phyloP scores from a whole-genome alignment of 23 red algal species.

The Cyanidioschyzon merolae region DNA sequence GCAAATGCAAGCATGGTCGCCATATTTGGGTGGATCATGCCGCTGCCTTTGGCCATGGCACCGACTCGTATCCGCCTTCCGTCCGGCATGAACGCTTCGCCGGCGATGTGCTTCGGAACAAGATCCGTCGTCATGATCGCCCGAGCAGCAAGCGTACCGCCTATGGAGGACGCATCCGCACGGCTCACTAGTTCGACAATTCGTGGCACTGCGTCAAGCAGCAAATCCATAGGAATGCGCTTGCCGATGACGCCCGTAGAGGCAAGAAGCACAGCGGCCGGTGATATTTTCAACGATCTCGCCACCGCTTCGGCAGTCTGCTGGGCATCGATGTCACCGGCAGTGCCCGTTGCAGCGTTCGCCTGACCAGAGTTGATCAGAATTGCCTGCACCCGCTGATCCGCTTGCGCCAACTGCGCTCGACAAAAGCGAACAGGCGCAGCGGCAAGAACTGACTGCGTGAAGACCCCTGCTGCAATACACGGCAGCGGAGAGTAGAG shows the following conservation, averaged over 20 bases:
- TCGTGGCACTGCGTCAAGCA: conserved; percentile 38
- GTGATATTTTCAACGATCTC: conserved; percentile 14
- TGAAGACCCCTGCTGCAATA: conserved; percentile 73
- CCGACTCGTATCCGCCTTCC: conserved; percentile 50
- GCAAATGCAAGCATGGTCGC: conserved; percentile 83
- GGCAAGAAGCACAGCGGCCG: conserved; percentile 56
- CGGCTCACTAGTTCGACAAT: conserved; percentile 18
- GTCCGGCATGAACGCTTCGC: conserved; percentile 26
- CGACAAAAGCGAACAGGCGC: conserved; percentile 69
- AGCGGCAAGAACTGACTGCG: conserved; percentile 64
- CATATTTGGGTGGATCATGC: conserved; percentile 99
- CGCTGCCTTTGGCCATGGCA: conserved; percentile 90
- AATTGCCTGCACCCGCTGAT: conserved; percentile 35
- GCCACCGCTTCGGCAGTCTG: conserved; percentile 26
- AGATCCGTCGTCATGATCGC: conserved; percentile 98
- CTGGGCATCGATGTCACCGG: conserved; percentile 39
- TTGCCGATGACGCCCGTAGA: conserved; percentile 90
- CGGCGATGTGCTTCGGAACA: conserved; percentile 48
- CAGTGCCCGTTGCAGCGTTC: conserved; percentile 75
- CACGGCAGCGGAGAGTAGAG: conserved; percentile 31
- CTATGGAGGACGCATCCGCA: conserved; percentile 21
- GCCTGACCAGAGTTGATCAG: conserved; percentile 93
- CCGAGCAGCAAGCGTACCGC: conserved; percentile 42
- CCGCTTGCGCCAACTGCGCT: conserved; percentile 26
- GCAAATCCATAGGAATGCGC: conserved; percentile 46